Evolutionary conservation across 1,139 yeast species (phyloP), one percentile per base, ranked within the genome.

Genomic region (Suhomyces bribrorum): DNA sequence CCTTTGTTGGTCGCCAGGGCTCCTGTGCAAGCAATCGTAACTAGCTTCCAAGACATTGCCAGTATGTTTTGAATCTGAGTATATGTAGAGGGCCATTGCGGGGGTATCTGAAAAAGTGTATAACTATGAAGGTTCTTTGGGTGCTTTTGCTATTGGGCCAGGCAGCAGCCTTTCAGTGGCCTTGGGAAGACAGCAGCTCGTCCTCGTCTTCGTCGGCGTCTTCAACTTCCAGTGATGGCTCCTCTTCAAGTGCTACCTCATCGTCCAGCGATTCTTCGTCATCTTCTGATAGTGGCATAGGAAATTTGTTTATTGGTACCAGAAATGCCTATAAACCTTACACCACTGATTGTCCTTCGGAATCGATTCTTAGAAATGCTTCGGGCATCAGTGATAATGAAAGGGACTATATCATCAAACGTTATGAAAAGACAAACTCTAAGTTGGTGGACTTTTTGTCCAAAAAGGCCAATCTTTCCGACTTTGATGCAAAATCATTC

Each of bases 401-500:
- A 44, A 34, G 41, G n/a, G 53, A 53, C 1, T 70, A 67, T 40
- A 45, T 70, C 5, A 17, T 34, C 8, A 34, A 48, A 2, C 48
- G 75, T 36, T 61, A 59, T n/a, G 60, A 42, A 5, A 47, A 49
- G 14, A 66, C 75, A 13, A 67, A 68, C 44, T 37, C 53, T 5
- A 57, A 64, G 28, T 49, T 70, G 45, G 54, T 60, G 4, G 48
- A 53, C 11, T 70, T 68, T 44, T 54, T 70, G 28, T 44, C 49
- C 12, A 49, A 60, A 7, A 56, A 49, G 18, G 70, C 74, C 16
- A 56, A 66, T 31, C 52, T 70, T 17, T 36, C 60, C 3, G 61
- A 63, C 38, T 67, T 70, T 35, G 61, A 69, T 40, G 66, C 69
- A 4, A 48, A 53, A 14, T 41, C 46, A 5, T 69, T 66, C 43